These are phyloP conservation scores for Striga asiatica DNA, from an alignment of 257 asterid species.

Conservation along the genomic window DNA sequence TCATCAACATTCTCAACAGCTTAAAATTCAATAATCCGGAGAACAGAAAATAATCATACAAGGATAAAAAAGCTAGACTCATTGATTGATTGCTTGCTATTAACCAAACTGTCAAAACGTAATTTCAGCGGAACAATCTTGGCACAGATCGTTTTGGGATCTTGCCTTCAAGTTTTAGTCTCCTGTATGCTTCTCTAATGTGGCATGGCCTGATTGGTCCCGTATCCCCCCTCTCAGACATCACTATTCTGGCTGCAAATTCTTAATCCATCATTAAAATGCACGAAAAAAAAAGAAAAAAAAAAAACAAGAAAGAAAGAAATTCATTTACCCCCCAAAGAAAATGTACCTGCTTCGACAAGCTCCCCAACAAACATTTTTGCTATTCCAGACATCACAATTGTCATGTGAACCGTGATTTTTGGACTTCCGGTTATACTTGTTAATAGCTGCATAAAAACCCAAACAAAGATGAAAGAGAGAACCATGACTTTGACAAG, in stretches of 20 bases:
- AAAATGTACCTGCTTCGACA: slow-evolving; percentile 46
- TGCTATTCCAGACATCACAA: slow-evolving; percentile 81
- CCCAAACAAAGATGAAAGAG: slow-evolving; percentile 1
- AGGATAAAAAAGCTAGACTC: too few species aligned
- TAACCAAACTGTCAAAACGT: too few species aligned
- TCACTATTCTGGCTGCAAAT: slow-evolving; percentile 67
- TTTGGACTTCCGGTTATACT: slow-evolving; percentile 77
- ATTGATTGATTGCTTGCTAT: too few species aligned
- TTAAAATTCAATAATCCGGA: too few species aligned
- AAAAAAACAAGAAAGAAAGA: neutral
- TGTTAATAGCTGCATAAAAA: slow-evolving; percentile 40
- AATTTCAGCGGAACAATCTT: slow-evolving; percentile 70
- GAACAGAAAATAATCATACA: too few species aligned
- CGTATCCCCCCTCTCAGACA: slow-evolving; percentile 67
- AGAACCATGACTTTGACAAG: too few species aligned
- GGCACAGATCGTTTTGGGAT: slow-evolving; percentile 75
- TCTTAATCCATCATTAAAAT: slow-evolving; percentile 2
- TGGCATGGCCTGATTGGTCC: slow-evolving; percentile 98
- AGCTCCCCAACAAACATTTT: slow-evolving; percentile 94
- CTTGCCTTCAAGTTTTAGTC: slow-evolving; percentile 84
- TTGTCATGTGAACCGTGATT: slow-evolving; percentile 65
- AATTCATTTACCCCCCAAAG: neutral
- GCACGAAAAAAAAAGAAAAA: neutral
- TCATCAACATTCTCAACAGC: too few species aligned
- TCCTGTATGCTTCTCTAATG: slow-evolving; percentile 85